These are phyloP conservation scores for Leucogyrophana mollusca DNA, from an alignment of 768 basidiomycete species.

Conservation along the genomic window DNA sequence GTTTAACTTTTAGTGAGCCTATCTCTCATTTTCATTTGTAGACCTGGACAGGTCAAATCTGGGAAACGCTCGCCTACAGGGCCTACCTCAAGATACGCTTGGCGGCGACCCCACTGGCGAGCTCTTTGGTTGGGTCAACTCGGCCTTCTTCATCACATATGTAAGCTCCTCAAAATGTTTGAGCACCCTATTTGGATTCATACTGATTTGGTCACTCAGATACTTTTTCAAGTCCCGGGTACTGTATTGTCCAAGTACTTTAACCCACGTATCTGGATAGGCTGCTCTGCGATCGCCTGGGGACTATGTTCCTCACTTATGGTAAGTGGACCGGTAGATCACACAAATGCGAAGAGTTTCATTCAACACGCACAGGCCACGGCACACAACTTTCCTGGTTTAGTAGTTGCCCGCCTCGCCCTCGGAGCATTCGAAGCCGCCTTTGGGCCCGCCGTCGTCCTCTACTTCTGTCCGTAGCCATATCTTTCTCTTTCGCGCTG, in stretches of 20 bases:
- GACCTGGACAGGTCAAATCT: slow-evolving; percentile 66
- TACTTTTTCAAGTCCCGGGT: slow-evolving; percentile 61
- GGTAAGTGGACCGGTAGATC: slow-evolving; percentile 33
- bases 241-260: slow-evolving; percentile 58
- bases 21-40: not conserved
- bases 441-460: slow-evolving; percentile 14
- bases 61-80: slow-evolving; percentile 68
- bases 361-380: slow-evolving; percentile 6
- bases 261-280: slow-evolving; percentile 60
- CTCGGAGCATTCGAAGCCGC: slow-evolving; percentile 17
- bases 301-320: slow-evolving; percentile 63
- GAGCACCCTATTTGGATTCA: too few relatives aligned
- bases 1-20: not conserved
- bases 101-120: slow-evolving; percentile 59
- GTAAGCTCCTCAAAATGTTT: slow-evolving; percentile 35
- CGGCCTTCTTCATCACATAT: slow-evolving; percentile 70
- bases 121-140: slow-evolving; percentile 67
- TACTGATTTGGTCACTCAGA: slow-evolving; percentile 34
- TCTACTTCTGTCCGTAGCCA: slow-evolving; percentile 11
- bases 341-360: not conserved
- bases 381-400: slow-evolving; percentile 12
- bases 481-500: not conserved
- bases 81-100: slow-evolving; percentile 55
- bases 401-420: slow-evolving; percentile 13
- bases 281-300: slow-evolving; percentile 62